Evolutionary conservation across 805 yeast genomes (phyloP).

Genomic region (Spathaspora boniae): DNA sequence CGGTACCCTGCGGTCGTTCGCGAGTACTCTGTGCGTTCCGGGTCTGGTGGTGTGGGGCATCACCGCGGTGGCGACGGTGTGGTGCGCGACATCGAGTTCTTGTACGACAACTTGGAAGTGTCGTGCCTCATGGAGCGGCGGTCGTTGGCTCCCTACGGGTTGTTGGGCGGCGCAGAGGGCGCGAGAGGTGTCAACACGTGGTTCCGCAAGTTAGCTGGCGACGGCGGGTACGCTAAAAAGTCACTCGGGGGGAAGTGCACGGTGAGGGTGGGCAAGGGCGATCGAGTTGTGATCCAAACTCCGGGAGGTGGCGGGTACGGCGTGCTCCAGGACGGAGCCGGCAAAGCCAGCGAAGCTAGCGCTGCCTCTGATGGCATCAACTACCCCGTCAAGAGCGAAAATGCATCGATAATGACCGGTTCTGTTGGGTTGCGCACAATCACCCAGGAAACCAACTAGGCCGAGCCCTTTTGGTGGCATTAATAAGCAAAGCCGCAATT

Average conservation of each 20-base stretch:
- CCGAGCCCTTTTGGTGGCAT: conserved; percentile 1
- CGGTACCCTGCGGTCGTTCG: conserved; percentile 79
- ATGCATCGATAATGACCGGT: conserved; percentile 30
- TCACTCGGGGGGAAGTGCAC: conserved; percentile 34
- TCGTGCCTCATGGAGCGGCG: conserved; percentile 87
- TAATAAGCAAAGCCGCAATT: neutral
- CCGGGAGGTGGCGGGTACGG: conserved; percentile 49
- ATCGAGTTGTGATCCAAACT: conserved; percentile 35
- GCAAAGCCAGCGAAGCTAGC: conserved; percentile 3
- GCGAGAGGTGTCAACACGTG: conserved; percentile 53
- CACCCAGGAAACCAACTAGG: conserved; percentile 35
- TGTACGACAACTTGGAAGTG: conserved; percentile 45
- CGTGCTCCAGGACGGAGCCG: no score
- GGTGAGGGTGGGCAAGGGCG: conserved; percentile 33
- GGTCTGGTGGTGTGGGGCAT: conserved; percentile 79
- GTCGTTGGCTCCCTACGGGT: conserved; percentile 79
- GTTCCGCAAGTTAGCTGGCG: conserved; percentile 17
- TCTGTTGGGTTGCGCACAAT: conserved; percentile 31
- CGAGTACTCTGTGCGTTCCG: conserved; percentile 64
- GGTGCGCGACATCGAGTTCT: conserved; percentile 77
- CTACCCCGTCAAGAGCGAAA: conserved; percentile 22
- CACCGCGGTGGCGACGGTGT: conserved; percentile 84
- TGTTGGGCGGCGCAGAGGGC: conserved; percentile 80
- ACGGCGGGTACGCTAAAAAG: conserved; percentile 18
- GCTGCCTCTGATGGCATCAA: conserved; percentile 10